phyloP scores from a whole-genome alignment of 1,139 yeast species.

The Candida gigantensis region DNA sequence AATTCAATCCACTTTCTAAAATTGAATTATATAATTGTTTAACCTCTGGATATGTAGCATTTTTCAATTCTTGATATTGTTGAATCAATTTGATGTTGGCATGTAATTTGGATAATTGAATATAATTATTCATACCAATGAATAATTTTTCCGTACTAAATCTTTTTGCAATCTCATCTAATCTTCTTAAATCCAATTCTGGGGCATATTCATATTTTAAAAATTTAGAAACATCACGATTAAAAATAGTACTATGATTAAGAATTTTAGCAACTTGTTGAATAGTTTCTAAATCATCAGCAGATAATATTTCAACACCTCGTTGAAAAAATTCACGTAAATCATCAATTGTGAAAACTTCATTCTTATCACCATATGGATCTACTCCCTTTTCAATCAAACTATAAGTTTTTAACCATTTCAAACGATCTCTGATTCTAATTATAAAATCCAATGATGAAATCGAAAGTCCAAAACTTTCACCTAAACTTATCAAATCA shows the following conservation, averaged over 20 bases:
- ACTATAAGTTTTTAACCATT: conserved; percentile 48
- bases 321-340: conserved; percentile 37
- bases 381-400: conserved; percentile 42
- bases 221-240: conserved; percentile 28
- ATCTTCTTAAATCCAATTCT: conserved; percentile 23
- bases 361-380: conserved; percentile 40
- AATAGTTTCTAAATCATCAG: conserved; percentile 26
- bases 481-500: conserved; percentile 54
- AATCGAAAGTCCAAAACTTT: conserved; percentile 57
- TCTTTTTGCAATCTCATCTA: conserved; percentile 26
- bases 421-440: conserved; percentile 47
- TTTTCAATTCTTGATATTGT: conserved; percentile 20
- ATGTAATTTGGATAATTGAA: conserved; percentile 30
- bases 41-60: conserved; percentile 24
- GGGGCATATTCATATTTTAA: conserved; percentile 27
- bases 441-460: conserved; percentile 52
- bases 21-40: conserved; percentile 26
- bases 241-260: conserved; percentile 29
- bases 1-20: conserved; percentile 27
- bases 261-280: conserved; percentile 27
- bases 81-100: conserved; percentile 23
- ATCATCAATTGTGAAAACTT: conserved; percentile 38
- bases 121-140: conserved; percentile 27
- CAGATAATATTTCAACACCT: conserved; percentile 41
- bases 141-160: conserved; percentile 30